These are phyloP conservation scores for Talaromyces albobiverticillius DNA, from an alignment of 2,329 filamentous ascomycete genomes.

Conservation along the genomic window DNA sequence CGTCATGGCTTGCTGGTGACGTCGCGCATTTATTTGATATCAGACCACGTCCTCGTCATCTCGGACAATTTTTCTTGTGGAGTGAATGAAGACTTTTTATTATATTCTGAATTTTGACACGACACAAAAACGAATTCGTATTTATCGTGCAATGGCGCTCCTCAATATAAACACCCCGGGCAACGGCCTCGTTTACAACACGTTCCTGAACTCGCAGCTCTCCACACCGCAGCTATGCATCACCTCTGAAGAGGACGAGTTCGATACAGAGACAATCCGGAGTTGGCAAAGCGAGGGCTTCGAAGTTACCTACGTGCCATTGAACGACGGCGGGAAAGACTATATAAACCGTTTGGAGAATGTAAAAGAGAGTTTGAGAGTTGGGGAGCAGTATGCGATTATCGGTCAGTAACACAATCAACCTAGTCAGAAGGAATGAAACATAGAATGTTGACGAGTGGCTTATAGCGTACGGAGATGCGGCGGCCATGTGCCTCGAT, in stretches of 20 bases:
- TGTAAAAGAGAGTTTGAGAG: slow-evolving; percentile 54
- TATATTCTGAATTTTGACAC: too few species aligned
- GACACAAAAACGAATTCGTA: neutral
- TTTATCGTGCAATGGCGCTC: slow-evolving; percentile 25
- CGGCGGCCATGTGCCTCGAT: slow-evolving; percentile 59
- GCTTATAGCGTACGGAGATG: slow-evolving; percentile 57
- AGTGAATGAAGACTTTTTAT: too few species aligned
- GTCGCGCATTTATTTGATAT: too few species aligned
- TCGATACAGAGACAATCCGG: slow-evolving; percentile 53
- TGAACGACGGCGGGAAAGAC: slow-evolving; percentile 50
- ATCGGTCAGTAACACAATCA: slow-evolving; percentile 47
- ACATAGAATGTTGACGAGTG: neutral
- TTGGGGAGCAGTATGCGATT: slow-evolving; percentile 60
- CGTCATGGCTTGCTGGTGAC: neutral
- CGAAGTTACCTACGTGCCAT: slow-evolving; percentile 55
- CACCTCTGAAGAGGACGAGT: slow-evolving; percentile 38
- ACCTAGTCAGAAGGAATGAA: too few species aligned
- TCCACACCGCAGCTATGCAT: slow-evolving; percentile 31
- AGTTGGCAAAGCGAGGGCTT: slow-evolving; percentile 62
- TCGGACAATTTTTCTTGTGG: too few species aligned
- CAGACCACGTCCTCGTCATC: too few species aligned
- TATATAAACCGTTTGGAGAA: slow-evolving; percentile 50
- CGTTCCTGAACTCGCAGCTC: slow-evolving; percentile 22
- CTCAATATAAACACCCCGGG: slow-evolving; percentile 33
- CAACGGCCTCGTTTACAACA: slow-evolving; percentile 34